Percentiles rank a stretch among this genome's conserved stretches.
Conservation (phyloP, 1,284 basidiomycete genomes). For the Wallemia mellicola region DNA sequence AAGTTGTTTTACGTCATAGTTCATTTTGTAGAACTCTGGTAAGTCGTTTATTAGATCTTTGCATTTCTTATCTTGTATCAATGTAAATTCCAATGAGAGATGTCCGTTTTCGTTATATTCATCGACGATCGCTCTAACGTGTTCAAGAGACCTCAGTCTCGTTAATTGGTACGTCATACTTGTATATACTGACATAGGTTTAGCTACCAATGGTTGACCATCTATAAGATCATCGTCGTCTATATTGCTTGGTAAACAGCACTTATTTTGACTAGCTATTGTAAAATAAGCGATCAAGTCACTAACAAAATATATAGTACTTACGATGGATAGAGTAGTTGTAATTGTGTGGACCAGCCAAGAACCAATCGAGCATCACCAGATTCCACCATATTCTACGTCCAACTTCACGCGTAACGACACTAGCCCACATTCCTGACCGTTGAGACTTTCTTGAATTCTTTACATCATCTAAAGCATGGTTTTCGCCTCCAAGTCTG, state of each 20-base stretch:
- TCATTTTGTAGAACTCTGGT: slow-evolving; percentile 16
- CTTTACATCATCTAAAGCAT: slow-evolving; percentile 9
- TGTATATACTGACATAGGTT: slow-evolving; percentile 15
- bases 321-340: not conserved
- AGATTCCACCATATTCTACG: slow-evolving; percentile 18
- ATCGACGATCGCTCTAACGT: not conserved
- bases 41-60: slow-evolving; percentile 17
- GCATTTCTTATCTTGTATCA: slow-evolving; percentile 15
- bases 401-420: slow-evolving; percentile 17
- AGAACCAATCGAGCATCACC: slow-evolving; percentile 17
- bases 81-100: not conserved
- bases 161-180: slow-evolving; percentile 18
- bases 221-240: slow-evolving; percentile 18
- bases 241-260: slow-evolving; percentile 6
- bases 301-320: not conserved
- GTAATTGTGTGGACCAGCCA: slow-evolving; percentile 14
- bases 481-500: slow-evolving; percentile 15
- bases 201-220: slow-evolving; percentile 14
- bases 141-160: slow-evolving; percentile 13
- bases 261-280: not conserved
- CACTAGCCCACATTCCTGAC: slow-evolving; percentile 17
- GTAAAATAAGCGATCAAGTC: not conserved
- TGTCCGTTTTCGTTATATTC: not conserved
- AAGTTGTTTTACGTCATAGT: slow-evolving; percentile 7
- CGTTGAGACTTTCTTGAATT: slow-evolving; percentile 15